Evolutionary conservation across 257 asterid species (phyloP).

Genomic region (Capsicum baccatum): DNA sequence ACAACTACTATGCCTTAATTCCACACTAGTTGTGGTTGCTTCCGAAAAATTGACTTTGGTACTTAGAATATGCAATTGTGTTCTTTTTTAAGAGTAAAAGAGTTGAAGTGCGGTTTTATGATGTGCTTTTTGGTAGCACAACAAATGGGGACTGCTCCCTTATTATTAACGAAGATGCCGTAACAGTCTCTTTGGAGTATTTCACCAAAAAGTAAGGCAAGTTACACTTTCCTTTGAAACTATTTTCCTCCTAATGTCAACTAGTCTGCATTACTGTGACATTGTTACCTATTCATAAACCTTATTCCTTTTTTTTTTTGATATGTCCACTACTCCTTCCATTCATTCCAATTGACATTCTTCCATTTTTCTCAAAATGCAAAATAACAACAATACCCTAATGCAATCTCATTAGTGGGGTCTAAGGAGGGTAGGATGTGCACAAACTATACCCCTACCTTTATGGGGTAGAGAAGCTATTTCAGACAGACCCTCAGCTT

Average conservation of each 20-base stretch:
- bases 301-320: not conserved
- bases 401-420: not conserved
- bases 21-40: not conserved
- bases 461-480: not conserved
- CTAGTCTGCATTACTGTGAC: not conserved
- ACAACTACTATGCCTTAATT: not conserved
- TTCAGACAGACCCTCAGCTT: not conserved
- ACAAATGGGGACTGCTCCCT: slow-evolving; percentile 3
- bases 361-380: not conserved
- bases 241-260: not conserved
- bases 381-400: not conserved
- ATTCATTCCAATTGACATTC: not conserved
- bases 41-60: not conserved
- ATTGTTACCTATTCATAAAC: not conserved
- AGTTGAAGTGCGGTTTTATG: not conserved
- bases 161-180: not conserved
- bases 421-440: not conserved
- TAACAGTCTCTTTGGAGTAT: not conserved
- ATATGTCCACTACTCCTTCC: not conserved
- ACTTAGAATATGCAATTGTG: slow-evolving; percentile 3
- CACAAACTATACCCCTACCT: not conserved
- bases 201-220: not conserved
- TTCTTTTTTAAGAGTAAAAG: not conserved
- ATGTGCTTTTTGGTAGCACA: not conserved
- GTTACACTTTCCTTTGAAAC: not conserved